These are phyloP conservation scores for Fusarium bactridioides DNA, from an alignment of 2,329 filamentous ascomycete species.

Conservation along the genomic window DNA sequence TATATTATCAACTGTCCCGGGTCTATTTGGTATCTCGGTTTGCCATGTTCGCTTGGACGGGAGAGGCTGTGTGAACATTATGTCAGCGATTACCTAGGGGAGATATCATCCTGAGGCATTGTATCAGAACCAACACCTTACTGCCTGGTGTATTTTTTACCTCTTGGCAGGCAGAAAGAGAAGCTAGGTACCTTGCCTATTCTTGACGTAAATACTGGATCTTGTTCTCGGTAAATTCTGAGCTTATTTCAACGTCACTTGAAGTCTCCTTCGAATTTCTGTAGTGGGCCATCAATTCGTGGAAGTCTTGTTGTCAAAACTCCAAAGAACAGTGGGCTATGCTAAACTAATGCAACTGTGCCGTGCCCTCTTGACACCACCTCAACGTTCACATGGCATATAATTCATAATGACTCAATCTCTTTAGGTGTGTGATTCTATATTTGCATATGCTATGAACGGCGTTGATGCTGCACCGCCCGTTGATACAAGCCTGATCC, in stretches of 20 bases:
- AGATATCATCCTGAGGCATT: background rate
- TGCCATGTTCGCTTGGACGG: too few species aligned
- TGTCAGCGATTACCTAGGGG: background rate
- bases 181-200: background rate
- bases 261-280: background rate
- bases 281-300: background rate
- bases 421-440: background rate
- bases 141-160: background rate
- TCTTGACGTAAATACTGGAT: background rate
- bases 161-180: slow-evolving; percentile 1
- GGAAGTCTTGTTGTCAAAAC: background rate
- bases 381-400: background rate
- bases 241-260: slow-evolving; percentile 37
- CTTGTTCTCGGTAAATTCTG: background rate
- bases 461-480: background rate
- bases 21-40: background rate
- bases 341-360: background rate
- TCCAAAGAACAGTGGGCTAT: background rate
- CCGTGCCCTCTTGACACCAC: background rate
- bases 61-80: background rate
- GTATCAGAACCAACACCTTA: background rate
- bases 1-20: background rate
- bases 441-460: background rate
- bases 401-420: slow-evolving; percentile 8
- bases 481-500: background rate